Evolutionary conservation across 2,329 filamentous ascomycete species (phyloP).

Genomic region (Fusarium dimerum): DNA sequence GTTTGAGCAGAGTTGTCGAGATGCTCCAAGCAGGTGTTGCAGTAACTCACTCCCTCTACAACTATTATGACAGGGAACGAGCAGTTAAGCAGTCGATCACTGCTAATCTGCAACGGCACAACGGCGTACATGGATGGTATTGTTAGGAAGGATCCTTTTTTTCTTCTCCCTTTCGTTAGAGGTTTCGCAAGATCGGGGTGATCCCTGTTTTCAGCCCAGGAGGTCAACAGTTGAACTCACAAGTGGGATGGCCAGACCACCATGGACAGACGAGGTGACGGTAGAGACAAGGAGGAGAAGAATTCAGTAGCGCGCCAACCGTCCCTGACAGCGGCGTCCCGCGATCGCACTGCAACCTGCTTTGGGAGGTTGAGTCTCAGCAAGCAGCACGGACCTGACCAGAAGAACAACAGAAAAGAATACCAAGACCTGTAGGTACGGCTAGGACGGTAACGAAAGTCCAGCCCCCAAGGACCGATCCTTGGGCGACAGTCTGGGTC

Average conservation of each 20-base stretch:
- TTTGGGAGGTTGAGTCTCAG: constrained; percentile 8
- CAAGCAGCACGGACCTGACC: constrained; percentile 1
- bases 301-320: constrained; percentile 7
- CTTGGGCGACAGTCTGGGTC: constrained; percentile 14
- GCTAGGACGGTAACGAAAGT: no score
- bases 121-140: no score
- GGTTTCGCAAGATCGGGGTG: constrained; percentile 19
- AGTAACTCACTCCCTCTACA: no score
- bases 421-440: constrained; percentile 17
- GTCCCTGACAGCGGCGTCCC: constrained; percentile 26
- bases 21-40: no score
- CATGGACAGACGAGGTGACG: no score
- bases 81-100: no score
- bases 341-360: constrained; percentile 34
- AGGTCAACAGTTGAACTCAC: constrained; percentile 18
- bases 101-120: no score
- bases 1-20: no score
- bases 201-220: constrained; percentile 33
- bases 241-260: constrained; percentile 8
- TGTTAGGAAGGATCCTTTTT: no score
- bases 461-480: constrained; percentile 7
- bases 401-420: constrained; percentile 12
- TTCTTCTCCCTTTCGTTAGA: constrained; percentile 3
- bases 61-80: no score
- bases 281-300: background rate